These are phyloP conservation scores for Cladochytrium replicatum DNA, from an alignment of 192 early-diverging fungal genomes.

Conservation along the genomic window DNA sequence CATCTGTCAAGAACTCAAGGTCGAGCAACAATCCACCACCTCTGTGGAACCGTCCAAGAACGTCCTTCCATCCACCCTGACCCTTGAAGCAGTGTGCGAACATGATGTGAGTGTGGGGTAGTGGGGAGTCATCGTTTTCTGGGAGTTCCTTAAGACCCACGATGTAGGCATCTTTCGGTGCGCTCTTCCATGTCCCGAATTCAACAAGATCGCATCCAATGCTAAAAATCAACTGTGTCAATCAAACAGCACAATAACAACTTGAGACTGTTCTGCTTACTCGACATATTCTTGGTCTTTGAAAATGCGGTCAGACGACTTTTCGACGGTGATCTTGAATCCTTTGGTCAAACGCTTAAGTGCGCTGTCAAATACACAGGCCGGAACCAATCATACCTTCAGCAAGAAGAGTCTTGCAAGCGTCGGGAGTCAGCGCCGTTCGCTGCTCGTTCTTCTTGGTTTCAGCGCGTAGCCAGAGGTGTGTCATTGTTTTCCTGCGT, in stretches of 20 bases:
- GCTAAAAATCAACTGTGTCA: too few relatives aligned
- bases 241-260: background rate
- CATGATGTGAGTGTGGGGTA: constrained; percentile 90
- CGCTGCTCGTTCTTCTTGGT: constrained; percentile 96
- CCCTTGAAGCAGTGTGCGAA: constrained; percentile 98
- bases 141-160: constrained; percentile 95
- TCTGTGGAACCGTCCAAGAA: constrained; percentile 70
- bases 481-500: too few relatives aligned
- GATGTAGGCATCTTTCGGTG: constrained; percentile 86
- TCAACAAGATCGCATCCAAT: constrained; percentile 73
- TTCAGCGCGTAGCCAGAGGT: constrained; percentile 89
- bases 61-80: constrained; percentile 88
- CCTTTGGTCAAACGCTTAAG: constrained; percentile 24
- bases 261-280: constrained; percentile 25
- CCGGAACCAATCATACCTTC: constrained; percentile 28
- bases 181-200: constrained; percentile 74
- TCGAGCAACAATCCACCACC: constrained; percentile 85
- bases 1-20: constrained; percentile 88
- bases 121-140: constrained; percentile 79
- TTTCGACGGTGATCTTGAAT: constrained; percentile 87
- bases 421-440: constrained; percentile 79
- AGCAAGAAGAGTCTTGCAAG: constrained; percentile 68
- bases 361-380: constrained; percentile 1
- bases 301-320: constrained; percentile 73
- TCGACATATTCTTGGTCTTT: constrained; percentile 74